phyloP scores from a whole-genome alignment of 495 filamentous ascomycete genomes.

The Daldinia concentrica region DNA sequence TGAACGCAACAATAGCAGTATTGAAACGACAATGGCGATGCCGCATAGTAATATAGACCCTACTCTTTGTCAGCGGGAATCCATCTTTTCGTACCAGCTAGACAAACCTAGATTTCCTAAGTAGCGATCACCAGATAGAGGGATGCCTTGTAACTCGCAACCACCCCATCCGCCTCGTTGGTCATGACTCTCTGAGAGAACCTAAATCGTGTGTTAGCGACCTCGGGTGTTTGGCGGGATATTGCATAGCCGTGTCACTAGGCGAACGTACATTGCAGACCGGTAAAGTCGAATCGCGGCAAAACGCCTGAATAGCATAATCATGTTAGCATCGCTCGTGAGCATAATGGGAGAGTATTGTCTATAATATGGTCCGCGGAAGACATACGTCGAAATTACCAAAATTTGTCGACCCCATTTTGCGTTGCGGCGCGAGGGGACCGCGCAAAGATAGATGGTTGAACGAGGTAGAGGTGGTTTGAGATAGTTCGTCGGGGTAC shows the following conservation, averaged over 20 bases:
- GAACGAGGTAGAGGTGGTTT: constrained; percentile 14
- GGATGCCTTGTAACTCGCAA: constrained; percentile 78
- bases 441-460: constrained; percentile 26
- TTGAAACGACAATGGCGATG: constrained; percentile 73
- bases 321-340: constrained; percentile 15
- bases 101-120: constrained; percentile 87
- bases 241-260: constrained; percentile 38
- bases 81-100: neutral
- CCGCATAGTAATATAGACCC: constrained; percentile 90
- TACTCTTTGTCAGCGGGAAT: constrained; percentile 46
- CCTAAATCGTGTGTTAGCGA: constrained; percentile 44
- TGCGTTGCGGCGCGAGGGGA: constrained; percentile 43
- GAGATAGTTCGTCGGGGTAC: constrained; percentile 10
- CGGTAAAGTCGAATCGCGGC: constrained; percentile 93
- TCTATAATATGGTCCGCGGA: neutral
- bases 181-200: constrained; percentile 56
- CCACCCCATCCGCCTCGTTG: constrained; percentile 64
- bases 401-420: constrained; percentile 77
- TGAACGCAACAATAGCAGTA: constrained; percentile 77
- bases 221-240: constrained; percentile 19
- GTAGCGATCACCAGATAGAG: constrained; percentile 66
- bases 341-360: neutral
- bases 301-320: constrained; percentile 75
- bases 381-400: constrained; percentile 85
- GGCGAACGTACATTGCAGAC: constrained; percentile 87